Evolutionary conservation across 2,329 filamentous ascomycete genomes (phyloP), one percentile per base, ranked within the genome.

Genomic region (Sporothrix protearum): DNA sequence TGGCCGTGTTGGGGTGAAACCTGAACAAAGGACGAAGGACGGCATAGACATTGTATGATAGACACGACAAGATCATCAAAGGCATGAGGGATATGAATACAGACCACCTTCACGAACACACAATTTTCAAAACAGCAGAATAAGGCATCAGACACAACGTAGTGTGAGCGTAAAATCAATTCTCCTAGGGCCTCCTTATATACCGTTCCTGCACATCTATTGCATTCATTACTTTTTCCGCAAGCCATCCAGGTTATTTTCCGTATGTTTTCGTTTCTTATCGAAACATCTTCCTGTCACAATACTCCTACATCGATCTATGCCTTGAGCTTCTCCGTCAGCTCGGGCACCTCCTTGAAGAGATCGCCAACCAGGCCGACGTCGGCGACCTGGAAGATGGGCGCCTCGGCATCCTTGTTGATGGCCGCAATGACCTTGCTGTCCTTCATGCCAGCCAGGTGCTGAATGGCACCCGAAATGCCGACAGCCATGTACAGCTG

Each of bases 361-460:
- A 99, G 83, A 84, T 99, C 96, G 53, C 94, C 95, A 5, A 99
- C 95, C 69, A 99, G 84, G 14, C 96, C 96, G 70, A 98, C 94
- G 82, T 99, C 96, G 4, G 96, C 96, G 72, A 99, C 89, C 83
- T 99, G 96, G 86, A 99, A 99, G 77, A 99, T 99, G 39, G 96
- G 96, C 71, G 96, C 96, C 81, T 99, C 96, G 4, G 90, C 85
- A 79, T 99, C 96, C 85, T 99, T 99, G 86, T 99, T 99, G 79
- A 99, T 98, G 16, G 93, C 93, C 28, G 95, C 96, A 83, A 99
- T 99, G 72, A 99, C 96, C 85, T 99, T 99, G 85, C 94, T 97
- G 80, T 99, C 96, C 87, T 99, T 99, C 96, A 99, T 99, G 79
- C 96, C 96, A 42, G 96, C 96, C 82, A 99, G 82, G 85, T 99